These are phyloP conservation scores for Pochonia chlamydosporia DNA, from an alignment of 2,329 filamentous ascomycete genomes.

Conservation along the genomic window DNA sequence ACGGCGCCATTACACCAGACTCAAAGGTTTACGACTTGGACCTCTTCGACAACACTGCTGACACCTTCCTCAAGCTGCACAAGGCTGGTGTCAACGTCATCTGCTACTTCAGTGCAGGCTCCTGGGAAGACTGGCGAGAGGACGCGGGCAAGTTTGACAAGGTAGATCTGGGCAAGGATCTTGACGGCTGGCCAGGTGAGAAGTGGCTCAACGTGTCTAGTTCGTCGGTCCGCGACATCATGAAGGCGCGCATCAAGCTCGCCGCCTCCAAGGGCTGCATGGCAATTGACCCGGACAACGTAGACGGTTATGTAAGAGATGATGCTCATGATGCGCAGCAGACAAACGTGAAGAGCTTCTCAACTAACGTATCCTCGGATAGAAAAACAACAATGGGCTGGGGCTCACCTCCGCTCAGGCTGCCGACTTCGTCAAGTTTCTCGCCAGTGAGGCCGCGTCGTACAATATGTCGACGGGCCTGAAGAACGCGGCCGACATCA, in stretches of 20 bases:
- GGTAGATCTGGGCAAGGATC: conserved; percentile 49
- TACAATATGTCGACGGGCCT: conserved; percentile 58
- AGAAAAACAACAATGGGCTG: conserved; percentile 56
- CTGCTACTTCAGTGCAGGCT: conserved; percentile 69
- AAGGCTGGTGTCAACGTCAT: conserved; percentile 53
- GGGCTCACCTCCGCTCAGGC: conserved; percentile 46
- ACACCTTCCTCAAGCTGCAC: conserved; percentile 47
- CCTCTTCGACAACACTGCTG: conserved; percentile 47
- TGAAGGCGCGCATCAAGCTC: conserved; percentile 52
- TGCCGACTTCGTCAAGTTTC: conserved; percentile 53
- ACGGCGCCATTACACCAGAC: conserved; percentile 30
- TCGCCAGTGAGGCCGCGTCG: conserved; percentile 46
- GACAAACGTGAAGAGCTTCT: no score
- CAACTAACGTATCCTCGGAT: no score
- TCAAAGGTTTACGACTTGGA: conserved; percentile 44
- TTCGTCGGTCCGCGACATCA: conserved; percentile 56
- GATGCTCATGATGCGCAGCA: no score
- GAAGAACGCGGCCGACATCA: conserved; percentile 62
- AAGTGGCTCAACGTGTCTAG: conserved; percentile 53
- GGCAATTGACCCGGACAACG: conserved; percentile 66
- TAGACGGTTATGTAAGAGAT: conserved; percentile 50
- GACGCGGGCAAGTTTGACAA: conserved; percentile 50
- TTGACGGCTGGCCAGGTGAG: conserved; percentile 61
- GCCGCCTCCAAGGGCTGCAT: conserved; percentile 59
- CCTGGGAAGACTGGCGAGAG: conserved; percentile 57